Evolutionary conservation across 225 moss, liverwort and hornwort genomes (phyloP).

Genomic region (Marchantia polymorpha): DNA sequence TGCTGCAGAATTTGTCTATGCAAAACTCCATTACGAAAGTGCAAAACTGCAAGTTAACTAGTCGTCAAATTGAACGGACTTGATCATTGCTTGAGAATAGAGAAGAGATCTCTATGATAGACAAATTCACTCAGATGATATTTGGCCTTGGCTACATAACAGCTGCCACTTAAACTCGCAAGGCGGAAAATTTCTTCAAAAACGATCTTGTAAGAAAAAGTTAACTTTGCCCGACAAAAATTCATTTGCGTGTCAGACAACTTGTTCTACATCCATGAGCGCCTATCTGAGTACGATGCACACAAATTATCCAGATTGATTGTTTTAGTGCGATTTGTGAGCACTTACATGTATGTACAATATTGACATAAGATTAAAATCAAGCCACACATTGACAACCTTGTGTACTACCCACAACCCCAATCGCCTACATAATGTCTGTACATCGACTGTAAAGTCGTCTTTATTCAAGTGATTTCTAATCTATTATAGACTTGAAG

Average conservation of each 20-base stretch:
- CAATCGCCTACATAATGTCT: not conserved
- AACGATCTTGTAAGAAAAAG: not conserved
- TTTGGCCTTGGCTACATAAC: too few relatives aligned
- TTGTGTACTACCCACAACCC: not conserved
- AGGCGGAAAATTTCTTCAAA: not conserved
- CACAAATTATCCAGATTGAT: not conserved
- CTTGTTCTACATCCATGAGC: not conserved
- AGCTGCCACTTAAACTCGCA: not conserved
- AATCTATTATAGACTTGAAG: not conserved
- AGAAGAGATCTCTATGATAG: too few relatives aligned
- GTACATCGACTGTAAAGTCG: not conserved
- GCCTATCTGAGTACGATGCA: not conserved
- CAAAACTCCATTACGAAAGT: too few relatives aligned
- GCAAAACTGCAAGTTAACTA: too few relatives aligned
- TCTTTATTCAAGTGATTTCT: not conserved
- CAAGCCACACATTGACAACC: too few relatives aligned
- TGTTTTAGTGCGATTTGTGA: not conserved
- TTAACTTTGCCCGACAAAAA: not conserved
- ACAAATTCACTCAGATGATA: too few relatives aligned
- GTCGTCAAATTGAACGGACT: too few relatives aligned
- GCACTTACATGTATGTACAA: too few relatives aligned
- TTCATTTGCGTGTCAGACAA: not conserved
- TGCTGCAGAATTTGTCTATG: too few relatives aligned
- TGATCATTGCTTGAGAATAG: too few relatives aligned
- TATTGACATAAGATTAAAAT: too few relatives aligned